Conservation (phyloP, 192 early-diverging fungal species). For the Linnemannia zychae region DNA sequence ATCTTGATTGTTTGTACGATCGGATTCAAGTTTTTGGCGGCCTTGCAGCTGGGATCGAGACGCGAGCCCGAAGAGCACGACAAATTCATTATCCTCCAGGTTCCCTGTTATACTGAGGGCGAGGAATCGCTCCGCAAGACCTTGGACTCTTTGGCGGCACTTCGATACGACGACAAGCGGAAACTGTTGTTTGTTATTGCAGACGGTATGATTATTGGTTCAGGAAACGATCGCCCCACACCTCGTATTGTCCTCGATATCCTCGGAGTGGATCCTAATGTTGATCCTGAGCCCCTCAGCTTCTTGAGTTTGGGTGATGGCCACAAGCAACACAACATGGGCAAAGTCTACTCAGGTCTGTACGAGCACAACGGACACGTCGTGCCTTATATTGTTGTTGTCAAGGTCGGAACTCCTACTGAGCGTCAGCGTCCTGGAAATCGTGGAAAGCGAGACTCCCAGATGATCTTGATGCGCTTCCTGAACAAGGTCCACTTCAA, state of each 20-base stretch:
- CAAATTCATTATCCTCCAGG: slow-evolving; percentile 94
- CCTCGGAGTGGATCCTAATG: slow-evolving; percentile 87
- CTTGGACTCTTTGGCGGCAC: slow-evolving; percentile 90
- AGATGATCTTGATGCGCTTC: slow-evolving; percentile 98
- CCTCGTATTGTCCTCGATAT: slow-evolving; percentile 98
- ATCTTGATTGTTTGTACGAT: slow-evolving; percentile 88
- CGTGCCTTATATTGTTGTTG: slow-evolving; percentile 97
- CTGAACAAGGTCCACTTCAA: slow-evolving; percentile 97
- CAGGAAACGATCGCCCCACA: slow-evolving; percentile 96
- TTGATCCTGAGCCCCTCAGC: slow-evolving; percentile 87
- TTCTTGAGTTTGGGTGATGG: slow-evolving; percentile 95
- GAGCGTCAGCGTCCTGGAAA: slow-evolving; percentile 94
- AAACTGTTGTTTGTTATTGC: slow-evolving; percentile 96
- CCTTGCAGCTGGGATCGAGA: slow-evolving; percentile 85
- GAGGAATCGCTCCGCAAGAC: slow-evolving; percentile 95
- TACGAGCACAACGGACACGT: slow-evolving; percentile 93
- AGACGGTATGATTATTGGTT: slow-evolving; percentile 98
- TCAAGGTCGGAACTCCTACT: slow-evolving; percentile 91
- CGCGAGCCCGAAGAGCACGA: slow-evolving; percentile 86
- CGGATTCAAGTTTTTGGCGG: slow-evolving; percentile 96
- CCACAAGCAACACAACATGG: slow-evolving; percentile 94
- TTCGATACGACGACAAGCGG: slow-evolving; percentile 97
- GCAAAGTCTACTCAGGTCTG: slow-evolving; percentile 96
- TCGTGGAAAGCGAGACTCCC: slow-evolving; percentile 99
- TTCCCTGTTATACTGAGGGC: slow-evolving; percentile 98